These are phyloP conservation scores for Chytriomyces hyalinus DNA, from an alignment of 192 early-diverging fungal genomes.

Conservation along the genomic window DNA sequence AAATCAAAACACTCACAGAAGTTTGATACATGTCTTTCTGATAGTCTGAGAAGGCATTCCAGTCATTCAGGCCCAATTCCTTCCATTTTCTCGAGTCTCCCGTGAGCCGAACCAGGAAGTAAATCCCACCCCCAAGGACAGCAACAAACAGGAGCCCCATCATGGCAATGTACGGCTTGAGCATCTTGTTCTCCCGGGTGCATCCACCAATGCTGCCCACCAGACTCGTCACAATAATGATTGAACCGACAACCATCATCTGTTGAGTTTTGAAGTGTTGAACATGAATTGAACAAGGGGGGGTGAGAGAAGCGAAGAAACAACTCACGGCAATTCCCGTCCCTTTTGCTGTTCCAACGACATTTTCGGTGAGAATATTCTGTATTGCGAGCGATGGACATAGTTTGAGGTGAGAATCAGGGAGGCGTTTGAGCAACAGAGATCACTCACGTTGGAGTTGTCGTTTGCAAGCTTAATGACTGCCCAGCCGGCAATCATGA, in stretches of 20 bases:
- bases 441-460: neutral
- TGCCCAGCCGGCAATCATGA: slow-evolving; percentile 9
- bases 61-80: neutral
- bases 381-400: neutral
- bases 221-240: slow-evolving; percentile 1
- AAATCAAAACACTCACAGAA: slow-evolving; percentile 4
- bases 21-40: slow-evolving; percentile 26
- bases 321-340: slow-evolving; percentile 8
- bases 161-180: slow-evolving; percentile 20
- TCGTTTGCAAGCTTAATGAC: slow-evolving; percentile 5
- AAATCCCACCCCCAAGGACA: slow-evolving; percentile 9
- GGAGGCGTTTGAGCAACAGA: neutral
- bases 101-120: slow-evolving; percentile 4
- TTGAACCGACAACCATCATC: slow-evolving; percentile 5
- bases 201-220: slow-evolving; percentile 12
- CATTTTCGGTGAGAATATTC: neutral
- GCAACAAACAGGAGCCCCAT: neutral
- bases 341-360: neutral
- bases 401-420: neutral
- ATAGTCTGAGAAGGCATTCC: neutral
- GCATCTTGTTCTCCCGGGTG: slow-evolving; percentile 11
- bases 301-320: neutral
- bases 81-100: slow-evolving; percentile 2
- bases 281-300: neutral
- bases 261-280: neutral